These are phyloP conservation scores for Phialophora chinensis DNA, from an alignment of 2,329 filamentous ascomycete species.

Conservation along the genomic window DNA sequence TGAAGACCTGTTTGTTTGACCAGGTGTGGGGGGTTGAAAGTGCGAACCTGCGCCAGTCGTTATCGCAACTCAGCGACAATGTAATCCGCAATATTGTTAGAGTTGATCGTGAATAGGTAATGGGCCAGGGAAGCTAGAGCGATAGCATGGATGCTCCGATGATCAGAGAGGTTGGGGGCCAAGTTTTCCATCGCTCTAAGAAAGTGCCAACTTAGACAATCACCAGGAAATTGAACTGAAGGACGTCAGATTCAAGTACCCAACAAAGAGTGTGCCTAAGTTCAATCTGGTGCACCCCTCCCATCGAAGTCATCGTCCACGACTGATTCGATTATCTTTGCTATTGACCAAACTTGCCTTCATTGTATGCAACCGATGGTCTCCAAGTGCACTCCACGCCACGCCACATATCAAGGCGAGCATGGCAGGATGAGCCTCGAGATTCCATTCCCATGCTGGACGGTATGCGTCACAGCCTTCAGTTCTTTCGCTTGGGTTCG, in stretches of 20 bases:
- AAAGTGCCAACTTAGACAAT: too few species aligned
- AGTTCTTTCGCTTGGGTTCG: not conserved
- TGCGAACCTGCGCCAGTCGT: too few species aligned
- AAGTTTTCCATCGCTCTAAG: too few species aligned
- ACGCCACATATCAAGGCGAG: not conserved
- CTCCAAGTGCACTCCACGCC: not conserved
- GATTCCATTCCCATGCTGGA: not conserved
- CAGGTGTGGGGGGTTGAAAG: too few species aligned
- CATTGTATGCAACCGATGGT: not conserved
- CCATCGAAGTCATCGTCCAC: too few species aligned
- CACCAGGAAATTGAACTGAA: too few species aligned
- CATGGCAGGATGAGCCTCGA: conserved; percentile 4
- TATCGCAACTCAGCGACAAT: not conserved
- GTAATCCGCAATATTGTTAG: not conserved
- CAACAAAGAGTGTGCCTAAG: too few species aligned
- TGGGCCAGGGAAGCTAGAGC: not conserved
- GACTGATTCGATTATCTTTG: too few species aligned
- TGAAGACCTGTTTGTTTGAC: too few species aligned
- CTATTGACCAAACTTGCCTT: not conserved
- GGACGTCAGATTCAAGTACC: too few species aligned
- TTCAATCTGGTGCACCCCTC: too few species aligned
- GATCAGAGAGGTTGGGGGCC: not conserved
- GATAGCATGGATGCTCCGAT: too few species aligned
- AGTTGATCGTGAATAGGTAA: not conserved
- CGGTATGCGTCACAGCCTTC: not conserved